Conservation (phyloP, 192 early-diverging fungal species). For the Rhizophagus clarus region DNA sequence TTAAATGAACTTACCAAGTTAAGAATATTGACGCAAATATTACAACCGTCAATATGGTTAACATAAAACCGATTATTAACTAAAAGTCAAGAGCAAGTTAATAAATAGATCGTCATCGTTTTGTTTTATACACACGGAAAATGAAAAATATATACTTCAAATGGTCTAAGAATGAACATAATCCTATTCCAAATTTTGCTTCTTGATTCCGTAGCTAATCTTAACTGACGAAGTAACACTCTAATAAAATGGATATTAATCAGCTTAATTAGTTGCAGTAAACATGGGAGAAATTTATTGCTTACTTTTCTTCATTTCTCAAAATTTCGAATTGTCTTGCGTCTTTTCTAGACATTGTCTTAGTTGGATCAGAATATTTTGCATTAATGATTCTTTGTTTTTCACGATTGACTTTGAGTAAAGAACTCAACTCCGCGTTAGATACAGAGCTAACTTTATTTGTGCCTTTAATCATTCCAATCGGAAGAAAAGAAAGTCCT, state of each 20-base stretch:
- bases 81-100: neutral
- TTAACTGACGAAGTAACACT: neutral
- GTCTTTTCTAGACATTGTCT: neutral
- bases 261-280: neutral
- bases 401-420: neutral
- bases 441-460: neutral
- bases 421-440: neutral
- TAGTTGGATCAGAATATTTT: neutral
- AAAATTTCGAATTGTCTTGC: neutral
- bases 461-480: neutral
- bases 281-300: neutral
- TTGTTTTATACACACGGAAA: neutral
- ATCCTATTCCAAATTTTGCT: neutral
- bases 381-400: conserved; percentile 9
- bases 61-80: neutral
- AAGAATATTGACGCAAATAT: conserved; percentile 18
- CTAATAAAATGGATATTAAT: neutral
- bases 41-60: neutral
- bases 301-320: conserved; percentile 1
- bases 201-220: neutral
- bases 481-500: conserved; percentile 4
- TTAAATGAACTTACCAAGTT: conserved; percentile 18
- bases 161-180: conserved; percentile 1
- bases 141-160: neutral
- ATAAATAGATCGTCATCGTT: neutral